Conservation (phyloP, 441 rosid genomes). For the Kokia cookei region DNA sequence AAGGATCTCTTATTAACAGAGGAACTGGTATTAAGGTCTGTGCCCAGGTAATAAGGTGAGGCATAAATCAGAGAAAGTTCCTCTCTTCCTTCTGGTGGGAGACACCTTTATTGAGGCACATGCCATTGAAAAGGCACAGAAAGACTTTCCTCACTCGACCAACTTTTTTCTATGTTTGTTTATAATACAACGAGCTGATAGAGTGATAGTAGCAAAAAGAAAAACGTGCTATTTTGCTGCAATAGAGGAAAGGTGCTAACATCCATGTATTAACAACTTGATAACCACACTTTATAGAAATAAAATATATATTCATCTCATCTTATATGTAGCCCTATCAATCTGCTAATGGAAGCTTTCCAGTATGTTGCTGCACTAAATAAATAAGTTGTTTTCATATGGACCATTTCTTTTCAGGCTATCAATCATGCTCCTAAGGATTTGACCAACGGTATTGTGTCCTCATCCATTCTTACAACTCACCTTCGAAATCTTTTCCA, state of each 20-base stretch:
- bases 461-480: slow-evolving; percentile 50
- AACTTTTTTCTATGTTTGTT: background rate
- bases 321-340: background rate
- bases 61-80: background rate
- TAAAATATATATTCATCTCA: background rate
- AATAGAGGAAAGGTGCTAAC: background rate
- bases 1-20: background rate
- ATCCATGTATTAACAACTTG: background rate
- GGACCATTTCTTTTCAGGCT: slow-evolving; percentile 33
- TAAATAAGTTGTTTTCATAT: background rate
- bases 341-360: background rate
- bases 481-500: slow-evolving; percentile 87
- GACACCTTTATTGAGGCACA: background rate
- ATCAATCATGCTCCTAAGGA: slow-evolving; percentile 58
- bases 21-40: background rate
- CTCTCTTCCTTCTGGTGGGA: background rate
- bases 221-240: background rate
- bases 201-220: background rate
- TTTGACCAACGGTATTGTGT: slow-evolving; percentile 26
- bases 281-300: background rate
- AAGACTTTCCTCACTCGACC: background rate
- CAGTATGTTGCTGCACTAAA: background rate
- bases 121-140: background rate
- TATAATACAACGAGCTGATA: too few species aligned
- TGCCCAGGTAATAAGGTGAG: background rate